Evolutionary conservation across 2,329 filamentous ascomycete species (phyloP).

Genomic region (Xylariaceae sp.): DNA sequence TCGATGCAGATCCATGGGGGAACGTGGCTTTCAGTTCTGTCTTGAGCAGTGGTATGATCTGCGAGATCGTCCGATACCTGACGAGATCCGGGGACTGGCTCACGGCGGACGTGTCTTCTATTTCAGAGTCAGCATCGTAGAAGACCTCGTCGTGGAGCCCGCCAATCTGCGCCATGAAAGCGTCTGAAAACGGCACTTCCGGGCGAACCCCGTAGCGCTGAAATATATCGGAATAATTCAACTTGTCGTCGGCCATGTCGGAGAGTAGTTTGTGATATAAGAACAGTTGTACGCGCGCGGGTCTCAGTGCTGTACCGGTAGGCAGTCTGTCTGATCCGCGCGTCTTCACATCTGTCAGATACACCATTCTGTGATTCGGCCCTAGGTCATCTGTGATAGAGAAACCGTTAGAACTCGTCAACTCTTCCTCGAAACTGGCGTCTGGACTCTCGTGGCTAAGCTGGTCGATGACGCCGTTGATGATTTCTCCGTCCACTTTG

Average conservation of each 20-base stretch:
- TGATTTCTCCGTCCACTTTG: slow-evolving; percentile 69
- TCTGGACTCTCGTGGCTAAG: slow-evolving; percentile 75
- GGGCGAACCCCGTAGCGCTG: slow-evolving; percentile 65
- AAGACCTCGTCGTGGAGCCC: slow-evolving; percentile 62
- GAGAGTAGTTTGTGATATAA: slow-evolving; percentile 84
- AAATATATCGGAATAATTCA: slow-evolving; percentile 66
- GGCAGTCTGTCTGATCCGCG: slow-evolving; percentile 61
- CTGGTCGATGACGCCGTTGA: slow-evolving; percentile 88
- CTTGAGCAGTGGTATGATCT: slow-evolving; percentile 43
- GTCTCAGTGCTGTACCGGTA: slow-evolving; percentile 59
- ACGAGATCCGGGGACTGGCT: slow-evolving; percentile 34
- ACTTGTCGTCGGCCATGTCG: slow-evolving; percentile 62
- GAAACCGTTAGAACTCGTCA: slow-evolving; percentile 35
- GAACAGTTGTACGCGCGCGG: slow-evolving; percentile 81
- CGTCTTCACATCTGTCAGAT: slow-evolving; percentile 87
- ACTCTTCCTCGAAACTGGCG: slow-evolving; percentile 58
- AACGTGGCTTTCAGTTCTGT: slow-evolving; percentile 49
- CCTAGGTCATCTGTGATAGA: slow-evolving; percentile 40
- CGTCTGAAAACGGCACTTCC: slow-evolving; percentile 65
- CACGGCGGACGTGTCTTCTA: slow-evolving; percentile 18
- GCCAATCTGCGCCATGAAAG: slow-evolving; percentile 71
- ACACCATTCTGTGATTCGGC: slow-evolving; percentile 42
- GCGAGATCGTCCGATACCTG: slow-evolving; percentile 44
- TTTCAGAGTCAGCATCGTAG: slow-evolving; percentile 39
- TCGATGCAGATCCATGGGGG: slow-evolving; percentile 41